Conservation (phyloP, 805 yeast species). For the Phaffomyces thermotolerans region DNA sequence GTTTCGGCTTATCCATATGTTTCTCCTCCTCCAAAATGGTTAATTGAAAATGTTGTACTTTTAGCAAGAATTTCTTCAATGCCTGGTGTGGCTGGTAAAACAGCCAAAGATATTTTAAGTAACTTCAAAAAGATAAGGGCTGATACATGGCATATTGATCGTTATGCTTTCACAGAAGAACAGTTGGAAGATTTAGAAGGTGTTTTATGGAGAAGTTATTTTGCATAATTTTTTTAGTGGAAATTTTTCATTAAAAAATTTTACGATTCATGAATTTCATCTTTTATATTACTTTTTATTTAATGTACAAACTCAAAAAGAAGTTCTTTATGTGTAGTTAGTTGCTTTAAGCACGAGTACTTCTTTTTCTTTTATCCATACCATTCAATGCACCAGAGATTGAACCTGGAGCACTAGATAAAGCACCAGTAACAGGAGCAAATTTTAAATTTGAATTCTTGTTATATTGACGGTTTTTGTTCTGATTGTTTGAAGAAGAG, state of each 20-base stretch:
- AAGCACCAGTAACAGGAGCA: conserved; percentile 28
- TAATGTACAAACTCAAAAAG: conserved; percentile 2
- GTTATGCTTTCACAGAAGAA: conserved; percentile 61
- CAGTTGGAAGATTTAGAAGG: conserved; percentile 92
- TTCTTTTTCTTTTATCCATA: conserved; percentile 27
- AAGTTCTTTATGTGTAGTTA: not conserved
- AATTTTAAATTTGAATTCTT: conserved; percentile 24
- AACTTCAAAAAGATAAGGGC: conserved; percentile 87
- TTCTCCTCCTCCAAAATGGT: conserved; percentile 90
- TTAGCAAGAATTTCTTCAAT: conserved; percentile 68
- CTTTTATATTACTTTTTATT: not conserved
- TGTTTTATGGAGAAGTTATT: conserved; percentile 86
- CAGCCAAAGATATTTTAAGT: conserved; percentile 76
- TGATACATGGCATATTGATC: conserved; percentile 94
- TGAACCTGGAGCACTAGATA: conserved; percentile 27
- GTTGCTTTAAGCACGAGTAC: conserved; percentile 7
- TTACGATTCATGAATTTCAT: not conserved
- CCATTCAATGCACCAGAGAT: conserved; percentile 32
- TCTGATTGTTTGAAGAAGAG: conserved; percentile 14
- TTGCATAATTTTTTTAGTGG: conserved; percentile 42
- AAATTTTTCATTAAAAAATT: not conserved
- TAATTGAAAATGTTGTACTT: conserved; percentile 63
- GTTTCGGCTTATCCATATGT: conserved; percentile 84
- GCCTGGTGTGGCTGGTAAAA: conserved; percentile 71
- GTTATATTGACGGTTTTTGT: conserved; percentile 23